Percentiles rank a stretch among this genome's conserved stretches.
These are phyloP conservation scores for Kuraishia cidri DNA, from an alignment of 805 yeast species.

Conservation along the genomic window DNA sequence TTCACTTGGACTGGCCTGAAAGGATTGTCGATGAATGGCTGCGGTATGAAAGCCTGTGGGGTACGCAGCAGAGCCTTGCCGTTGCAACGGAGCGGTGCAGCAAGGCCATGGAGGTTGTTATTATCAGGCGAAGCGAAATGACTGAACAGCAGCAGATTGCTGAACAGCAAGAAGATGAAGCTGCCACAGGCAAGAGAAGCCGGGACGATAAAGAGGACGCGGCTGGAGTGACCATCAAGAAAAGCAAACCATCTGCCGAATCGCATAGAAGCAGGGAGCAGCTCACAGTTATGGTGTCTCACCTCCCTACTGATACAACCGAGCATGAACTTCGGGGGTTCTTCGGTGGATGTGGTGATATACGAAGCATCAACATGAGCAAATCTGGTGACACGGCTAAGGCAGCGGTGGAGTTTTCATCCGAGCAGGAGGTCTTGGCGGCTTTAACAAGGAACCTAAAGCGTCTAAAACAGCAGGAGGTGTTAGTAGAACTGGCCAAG, in stretches of 20 bases:
- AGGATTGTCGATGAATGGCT: slow-evolving; percentile 34
- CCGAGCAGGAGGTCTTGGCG: slow-evolving; percentile 36
- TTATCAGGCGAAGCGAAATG: no score
- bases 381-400: no score
- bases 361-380: slow-evolving; percentile 28
- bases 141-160: no score
- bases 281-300: slow-evolving; percentile 42
- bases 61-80: no score
- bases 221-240: slow-evolving; percentile 1
- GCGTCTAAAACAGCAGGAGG: slow-evolving; percentile 26
- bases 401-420: slow-evolving; percentile 43
- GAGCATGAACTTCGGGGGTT: slow-evolving; percentile 29
- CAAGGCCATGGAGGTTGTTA: no score
- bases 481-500: slow-evolving; percentile 34
- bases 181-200: no score
- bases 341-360: slow-evolving; percentile 55
- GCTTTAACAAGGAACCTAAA: slow-evolving; percentile 57
- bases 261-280: slow-evolving; percentile 53
- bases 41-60: slow-evolving; percentile 24
- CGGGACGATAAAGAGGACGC: slow-evolving; percentile 4
- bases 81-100: no score
- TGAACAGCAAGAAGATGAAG: no score
- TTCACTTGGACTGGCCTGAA: slow-evolving; percentile 40
- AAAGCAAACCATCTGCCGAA: no score
- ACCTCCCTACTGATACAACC: slow-evolving; percentile 30